phyloP scores from a whole-genome alignment of 164 flowering plant species.

The Chloranthus sessilifolius region DNA sequence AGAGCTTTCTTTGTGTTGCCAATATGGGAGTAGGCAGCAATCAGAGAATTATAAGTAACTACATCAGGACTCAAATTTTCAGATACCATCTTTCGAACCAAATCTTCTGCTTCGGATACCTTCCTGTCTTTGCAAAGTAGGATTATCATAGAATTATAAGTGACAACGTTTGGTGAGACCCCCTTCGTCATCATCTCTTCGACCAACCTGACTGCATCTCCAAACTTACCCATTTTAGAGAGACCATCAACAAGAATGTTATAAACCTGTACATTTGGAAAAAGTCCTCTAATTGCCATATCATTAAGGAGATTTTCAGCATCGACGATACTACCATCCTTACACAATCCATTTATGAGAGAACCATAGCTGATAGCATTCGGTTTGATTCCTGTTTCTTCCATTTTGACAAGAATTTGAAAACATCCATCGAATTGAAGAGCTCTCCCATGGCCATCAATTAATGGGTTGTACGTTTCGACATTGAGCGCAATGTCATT shows the following conservation, averaged over 20 bases:
- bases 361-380: conserved; percentile 60
- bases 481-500: conserved; percentile 42
- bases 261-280: conserved; percentile 50
- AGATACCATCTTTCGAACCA: conserved; percentile 24
- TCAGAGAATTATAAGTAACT: conserved; percentile 69
- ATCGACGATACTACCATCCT: conserved; percentile 50
- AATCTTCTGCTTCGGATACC: conserved; percentile 51
- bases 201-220: conserved; percentile 37
- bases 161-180: conserved; percentile 51
- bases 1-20: conserved; percentile 43
- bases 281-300: conserved; percentile 39
- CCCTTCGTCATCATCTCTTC: conserved; percentile 40
- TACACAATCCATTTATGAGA: conserved; percentile 63
- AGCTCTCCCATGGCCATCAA: conserved; percentile 54
- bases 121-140: conserved; percentile 51
- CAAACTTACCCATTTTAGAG: conserved; percentile 42
- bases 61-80: conserved; percentile 56
- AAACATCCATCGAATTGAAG: conserved; percentile 50
- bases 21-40: conserved; percentile 39
- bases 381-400: conserved; percentile 43
- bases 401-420: conserved; percentile 59
- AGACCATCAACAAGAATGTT: conserved; percentile 61
- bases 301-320: conserved; percentile 48
- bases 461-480: conserved; percentile 53
- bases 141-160: conserved; percentile 61